Evolutionary conservation across 805 yeast species (phyloP).

Genomic region (Metschnikowia orientalis): DNA sequence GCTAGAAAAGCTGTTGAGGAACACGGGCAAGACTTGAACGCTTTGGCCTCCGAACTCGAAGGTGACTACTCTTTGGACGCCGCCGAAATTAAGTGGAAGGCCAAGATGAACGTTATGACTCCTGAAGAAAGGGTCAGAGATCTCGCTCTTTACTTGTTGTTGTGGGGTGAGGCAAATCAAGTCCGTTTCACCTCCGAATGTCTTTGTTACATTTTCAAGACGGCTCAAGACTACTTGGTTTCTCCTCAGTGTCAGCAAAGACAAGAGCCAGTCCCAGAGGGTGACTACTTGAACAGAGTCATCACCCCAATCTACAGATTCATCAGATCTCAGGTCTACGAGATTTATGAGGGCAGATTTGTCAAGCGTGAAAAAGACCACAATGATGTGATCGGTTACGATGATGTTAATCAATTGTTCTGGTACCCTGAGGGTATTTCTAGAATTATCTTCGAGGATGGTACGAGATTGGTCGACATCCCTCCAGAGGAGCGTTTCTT

Average conservation of each 20-base stretch:
- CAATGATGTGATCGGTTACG: conserved; percentile 82
- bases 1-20: conserved; percentile 66
- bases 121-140: conserved; percentile 82
- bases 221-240: conserved; percentile 83
- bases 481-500: conserved; percentile 87
- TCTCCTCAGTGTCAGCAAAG: conserved; percentile 91
- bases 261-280: conserved; percentile 77
- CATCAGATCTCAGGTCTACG: conserved; percentile 77
- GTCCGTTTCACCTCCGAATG: conserved; percentile 84
- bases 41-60: conserved; percentile 64
- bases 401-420: conserved; percentile 96
- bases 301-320: conserved; percentile 85
- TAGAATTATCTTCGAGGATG: conserved; percentile 86
- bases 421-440: conserved; percentile 99
- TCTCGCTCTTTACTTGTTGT: conserved; percentile 64
- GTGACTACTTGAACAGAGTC: conserved; percentile 87
- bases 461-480: conserved; percentile 83
- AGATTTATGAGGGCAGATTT: conserved; percentile 74
- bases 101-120: conserved; percentile 64
- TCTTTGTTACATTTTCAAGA: conserved; percentile 90
- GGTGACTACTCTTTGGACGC: conserved; percentile 80
- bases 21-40: conserved; percentile 55
- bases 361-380: conserved; percentile 85
- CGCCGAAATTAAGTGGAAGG: conserved; percentile 86
- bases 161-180: conserved; percentile 92